Evolutionary conservation across 108 stramenopile species (phyloP).

Genomic region (Skeletonema costatum): DNA sequence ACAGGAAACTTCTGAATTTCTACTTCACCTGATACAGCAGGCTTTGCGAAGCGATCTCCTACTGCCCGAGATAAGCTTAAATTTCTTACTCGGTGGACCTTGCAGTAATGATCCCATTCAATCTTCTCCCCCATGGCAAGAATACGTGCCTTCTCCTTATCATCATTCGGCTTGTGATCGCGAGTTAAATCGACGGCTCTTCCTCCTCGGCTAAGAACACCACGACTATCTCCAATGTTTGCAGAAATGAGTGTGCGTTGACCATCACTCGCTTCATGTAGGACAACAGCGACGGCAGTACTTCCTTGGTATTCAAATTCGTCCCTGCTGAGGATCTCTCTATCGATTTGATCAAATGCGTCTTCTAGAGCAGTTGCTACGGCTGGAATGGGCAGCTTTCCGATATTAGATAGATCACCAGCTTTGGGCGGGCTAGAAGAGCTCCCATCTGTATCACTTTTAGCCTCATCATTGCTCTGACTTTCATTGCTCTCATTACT

Average conservation of each 20-base stretch:
- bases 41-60: conserved; percentile 75
- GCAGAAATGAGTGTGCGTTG: conserved; percentile 83
- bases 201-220: conserved; percentile 74
- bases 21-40: conserved; percentile 74
- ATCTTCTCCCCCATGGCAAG: conserved; percentile 64
- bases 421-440: conserved; percentile 8
- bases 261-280: conserved; percentile 77
- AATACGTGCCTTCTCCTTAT: conserved; percentile 63
- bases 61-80: conserved; percentile 80
- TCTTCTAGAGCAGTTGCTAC: conserved; percentile 65
- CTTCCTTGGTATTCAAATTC: conserved; percentile 86
- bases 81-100: conserved; percentile 70
- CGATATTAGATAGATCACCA: conserved; percentile 28
- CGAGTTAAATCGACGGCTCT: conserved; percentile 69
- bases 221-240: conserved; percentile 96
- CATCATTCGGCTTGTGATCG: conserved; percentile 83
- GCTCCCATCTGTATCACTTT: conserved; percentile 4
- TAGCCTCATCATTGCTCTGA: conserved; percentile 32
- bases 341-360: conserved; percentile 69
- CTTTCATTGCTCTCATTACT: conserved; percentile 17
- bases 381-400: conserved; percentile 54
- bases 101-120: conserved; percentile 59
- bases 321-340: conserved; percentile 60
- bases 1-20: conserved; percentile 63
- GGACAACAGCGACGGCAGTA: conserved; percentile 90